Base-by-base conservation (phyloP, 2,329 filamentous ascomycete genomes). In the Penicillium verrucosum region DNA sequence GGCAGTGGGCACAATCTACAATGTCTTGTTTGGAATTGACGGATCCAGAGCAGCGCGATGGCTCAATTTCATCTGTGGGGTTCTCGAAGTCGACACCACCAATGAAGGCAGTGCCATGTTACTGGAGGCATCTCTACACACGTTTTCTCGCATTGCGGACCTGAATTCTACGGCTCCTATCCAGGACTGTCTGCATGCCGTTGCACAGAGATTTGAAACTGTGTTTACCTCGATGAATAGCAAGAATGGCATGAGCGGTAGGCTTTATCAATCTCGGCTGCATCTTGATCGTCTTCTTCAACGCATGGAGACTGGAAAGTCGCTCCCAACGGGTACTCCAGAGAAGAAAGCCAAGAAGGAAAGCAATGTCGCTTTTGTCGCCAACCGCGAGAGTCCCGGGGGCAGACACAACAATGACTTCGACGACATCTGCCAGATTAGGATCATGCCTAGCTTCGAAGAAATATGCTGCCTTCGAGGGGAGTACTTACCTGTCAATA, bases 1-100 rank as follows among this genome's bases (percentile, higher is more conserved):
- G 14, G 65, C 72, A 2, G 66, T 80, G 12, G 74, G 70, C 18
- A 78, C 72, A 3, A 74, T 81, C 25, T 79, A 75, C 65, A 79
- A 73, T 32, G 73, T 74, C 60, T 62, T 81, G 11, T 80, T 73
- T 53, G 77, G 78, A 3, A 50, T 67, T n/a, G 66, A 67, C 40
- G 78, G 78, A 30, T 65, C 59, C 9, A 71, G 74, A 58, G 73
- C 68, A 16, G 65, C 72, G 12, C 54, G 54, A 1, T 61, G 80
- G 25, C 76, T 79, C 48, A 54, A 49, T 5, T 73, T 62, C 41
- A 63, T 65, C 43, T 60, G 62, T 32, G 63, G 53, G 32, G 65
- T 60, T 42, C 62, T 70, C 36, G 58, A 40, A 45, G 60, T 40
- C 27, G 41, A 32, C 18, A 36, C 25, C 11, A 43, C 43, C 12